Conservation (phyloP, 2,329 filamentous ascomycete genomes). For the Xylariaceae sp. region DNA sequence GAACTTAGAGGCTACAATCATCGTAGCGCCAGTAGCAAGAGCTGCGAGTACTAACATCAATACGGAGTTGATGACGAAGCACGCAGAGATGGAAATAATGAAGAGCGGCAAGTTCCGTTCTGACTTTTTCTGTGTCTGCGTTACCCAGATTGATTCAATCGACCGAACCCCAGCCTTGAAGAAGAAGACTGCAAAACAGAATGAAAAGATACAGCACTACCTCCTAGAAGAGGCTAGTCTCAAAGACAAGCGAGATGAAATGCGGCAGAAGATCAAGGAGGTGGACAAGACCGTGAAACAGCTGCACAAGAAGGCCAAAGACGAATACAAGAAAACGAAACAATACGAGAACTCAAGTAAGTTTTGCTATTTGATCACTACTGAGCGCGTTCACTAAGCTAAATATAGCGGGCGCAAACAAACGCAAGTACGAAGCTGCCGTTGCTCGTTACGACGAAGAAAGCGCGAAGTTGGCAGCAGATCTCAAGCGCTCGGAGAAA, state of each 20-base stretch:
- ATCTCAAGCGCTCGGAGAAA: background rate
- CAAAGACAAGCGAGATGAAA: background rate
- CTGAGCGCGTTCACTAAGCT: too few relatives aligned
- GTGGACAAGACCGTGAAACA: background rate
- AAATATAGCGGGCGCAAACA: too few relatives aligned
- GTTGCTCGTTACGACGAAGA: too few relatives aligned
- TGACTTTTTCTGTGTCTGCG: constrained; percentile 23
- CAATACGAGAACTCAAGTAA: too few relatives aligned
- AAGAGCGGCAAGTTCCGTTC: constrained; percentile 28
- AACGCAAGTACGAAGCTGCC: too few relatives aligned
- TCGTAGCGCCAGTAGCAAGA: constrained; percentile 26
- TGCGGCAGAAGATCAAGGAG: background rate
- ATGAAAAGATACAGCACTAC: constrained; percentile 1
- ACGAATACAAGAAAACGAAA: too few relatives aligned
- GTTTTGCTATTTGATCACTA: too few relatives aligned
- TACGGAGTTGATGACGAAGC: constrained; percentile 22
- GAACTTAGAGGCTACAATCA: constrained; percentile 25
- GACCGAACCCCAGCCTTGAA: constrained; percentile 11
- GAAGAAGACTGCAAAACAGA: constrained; percentile 4
- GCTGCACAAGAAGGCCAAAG: background rate
- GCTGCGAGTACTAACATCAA: constrained; percentile 28
- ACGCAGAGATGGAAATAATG: constrained; percentile 27
- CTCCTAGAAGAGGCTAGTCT: background rate
- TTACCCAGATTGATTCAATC: constrained; percentile 32
- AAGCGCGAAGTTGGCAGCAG: too few relatives aligned